Percentiles rank a stretch among this genome's conserved stretches.
Conservation (phyloP, 768 basidiomycete genomes). For the Lepiota subincarnata region DNA sequence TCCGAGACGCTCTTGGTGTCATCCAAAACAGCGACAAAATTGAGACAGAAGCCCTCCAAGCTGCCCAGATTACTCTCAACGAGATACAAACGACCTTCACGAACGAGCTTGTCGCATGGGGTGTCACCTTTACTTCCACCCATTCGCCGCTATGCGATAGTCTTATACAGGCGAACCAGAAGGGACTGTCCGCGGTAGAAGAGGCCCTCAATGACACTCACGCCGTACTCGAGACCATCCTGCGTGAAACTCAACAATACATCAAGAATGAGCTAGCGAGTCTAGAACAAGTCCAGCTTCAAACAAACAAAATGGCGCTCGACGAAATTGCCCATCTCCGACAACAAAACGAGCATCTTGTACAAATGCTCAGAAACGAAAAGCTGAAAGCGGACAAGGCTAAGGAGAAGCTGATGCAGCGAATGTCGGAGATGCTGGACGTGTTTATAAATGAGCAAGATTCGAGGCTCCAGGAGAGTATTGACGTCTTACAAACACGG, state of each 20-base stretch:
- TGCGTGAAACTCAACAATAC: slow-evolving; percentile 55
- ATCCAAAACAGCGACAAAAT: slow-evolving; percentile 55
- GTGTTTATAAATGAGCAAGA: slow-evolving; percentile 71
- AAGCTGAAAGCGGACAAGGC: slow-evolving; percentile 61
- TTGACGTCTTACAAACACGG: slow-evolving; percentile 47
- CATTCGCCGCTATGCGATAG: slow-evolving; percentile 46
- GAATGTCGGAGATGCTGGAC: slow-evolving; percentile 66
- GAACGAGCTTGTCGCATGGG: slow-evolving; percentile 52
- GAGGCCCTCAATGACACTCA: slow-evolving; percentile 55
- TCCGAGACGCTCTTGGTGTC: slow-evolving; percentile 46
- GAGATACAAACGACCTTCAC: slow-evolving; percentile 47
- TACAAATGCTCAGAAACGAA: slow-evolving; percentile 60
- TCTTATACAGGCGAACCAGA: slow-evolving; percentile 37
- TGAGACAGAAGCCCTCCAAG: slow-evolving; percentile 48
- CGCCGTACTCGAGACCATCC: slow-evolving; percentile 54
- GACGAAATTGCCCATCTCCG: slow-evolving; percentile 59
- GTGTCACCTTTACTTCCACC: slow-evolving; percentile 41
- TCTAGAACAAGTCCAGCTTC: slow-evolving; percentile 42
- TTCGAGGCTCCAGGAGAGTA: slow-evolving; percentile 53
- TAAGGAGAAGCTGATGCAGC: slow-evolving; percentile 70
- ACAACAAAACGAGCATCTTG: slow-evolving; percentile 66
- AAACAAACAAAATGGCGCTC: slow-evolving; percentile 40
- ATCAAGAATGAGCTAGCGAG: slow-evolving; percentile 51
- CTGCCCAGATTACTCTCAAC: slow-evolving; percentile 45
- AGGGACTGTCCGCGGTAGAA: slow-evolving; percentile 50